Base-by-base conservation (phyloP, 2,329 filamentous ascomycete genomes). In the Coleophoma crateriformis region DNA sequence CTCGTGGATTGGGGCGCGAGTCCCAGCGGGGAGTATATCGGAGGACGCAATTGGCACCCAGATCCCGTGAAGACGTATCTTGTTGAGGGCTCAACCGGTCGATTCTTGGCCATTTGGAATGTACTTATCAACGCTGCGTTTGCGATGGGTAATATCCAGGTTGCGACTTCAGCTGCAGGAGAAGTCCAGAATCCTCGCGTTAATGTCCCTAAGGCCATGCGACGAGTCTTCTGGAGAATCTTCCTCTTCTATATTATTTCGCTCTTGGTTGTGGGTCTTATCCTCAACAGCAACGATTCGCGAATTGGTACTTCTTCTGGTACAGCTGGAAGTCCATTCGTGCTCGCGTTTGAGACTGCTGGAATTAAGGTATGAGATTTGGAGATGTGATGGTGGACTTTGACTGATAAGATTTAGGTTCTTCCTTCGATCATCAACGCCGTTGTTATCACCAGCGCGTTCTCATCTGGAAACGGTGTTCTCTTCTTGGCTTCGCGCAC, bases 391-490 rank as follows among this genome's bases (percentile, higher is more conserved):
- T 27, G 27, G 27, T 27, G 27, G 27, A 27, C 27, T 27, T 27
- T 27, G 27, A 27, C 27, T 27, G 27, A 27, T 10, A 4, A 27
- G 27, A 27, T 38, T n/a, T 17, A 38, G 35, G 83, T 76, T 6
- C 77, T 90, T 10, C 82, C 85, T 0, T 81, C 79, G 10, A 77
- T 90, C 47, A 82, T 90, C 66, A 90, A 90, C 63, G 86, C 85
- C 38, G 74, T 89, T 37, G 84, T 90, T 59, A 75, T 89, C 58
- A 86, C 82, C 0, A 85, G 82, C 0, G 84, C 83, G 0, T 83
- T 80, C 67, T 87, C 84, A 0, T 77, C 84, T 0, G 83, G 79
- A 0, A 89, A 88, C 57, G 81, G 85, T 41, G 37, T 39, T 13
- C 71, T 89, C 33, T 69, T 73, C 45, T 70, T 78, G 0, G 79